Base-by-base conservation (phyloP, 768 basidiomycete species). In the Tulasnella sp. region DNA sequence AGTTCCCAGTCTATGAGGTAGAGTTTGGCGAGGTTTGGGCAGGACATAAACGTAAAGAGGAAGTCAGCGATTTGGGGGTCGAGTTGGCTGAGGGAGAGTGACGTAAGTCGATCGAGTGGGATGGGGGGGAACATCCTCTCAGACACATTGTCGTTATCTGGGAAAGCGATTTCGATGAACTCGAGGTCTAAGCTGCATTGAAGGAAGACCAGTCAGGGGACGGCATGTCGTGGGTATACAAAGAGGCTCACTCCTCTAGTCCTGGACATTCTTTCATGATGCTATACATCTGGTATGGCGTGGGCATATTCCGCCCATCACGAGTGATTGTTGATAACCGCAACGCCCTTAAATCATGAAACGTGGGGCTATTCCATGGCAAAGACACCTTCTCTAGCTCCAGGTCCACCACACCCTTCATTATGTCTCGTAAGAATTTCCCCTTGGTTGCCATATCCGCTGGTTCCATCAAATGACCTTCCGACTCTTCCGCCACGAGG, bases 401-500 rank as follows among this genome's bases (percentile, higher is more conserved):
- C 19, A 59, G 10, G 15, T 49, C 27, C 7, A 27, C 46, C 25
- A 59, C n/a, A 3, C 56, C 56, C 11, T 49, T 41, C 30, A 59
- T 24, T 5, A 49, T 49, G 4, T 27, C 12, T 22, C 30, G 29
- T n/a, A 49, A 34, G 10, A 19, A 21, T 21, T 30, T 31, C 44
- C 24, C 29, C 22, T 31, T 48, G 9, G 21, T 30, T 3, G 12
- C 44, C 27, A 59, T 4, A 4, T 48, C 44, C 4, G 22, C 44
- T 11, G 8, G n/a, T 0, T 27, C 46, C 31, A 59, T 24, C 21
- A 59, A 31, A 12, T 50, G 19, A 11, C 56, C 56, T 8, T 59
- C 56, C 24, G 46, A 43, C 24, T 59, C 56, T 5, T 59, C 56
- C 24, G 42, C 49, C 12, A 27, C 5, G 22, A 59, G 46, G 10